Conservation (phyloP, 1,284 basidiomycete species). For the Ustilago crameri region DNA sequence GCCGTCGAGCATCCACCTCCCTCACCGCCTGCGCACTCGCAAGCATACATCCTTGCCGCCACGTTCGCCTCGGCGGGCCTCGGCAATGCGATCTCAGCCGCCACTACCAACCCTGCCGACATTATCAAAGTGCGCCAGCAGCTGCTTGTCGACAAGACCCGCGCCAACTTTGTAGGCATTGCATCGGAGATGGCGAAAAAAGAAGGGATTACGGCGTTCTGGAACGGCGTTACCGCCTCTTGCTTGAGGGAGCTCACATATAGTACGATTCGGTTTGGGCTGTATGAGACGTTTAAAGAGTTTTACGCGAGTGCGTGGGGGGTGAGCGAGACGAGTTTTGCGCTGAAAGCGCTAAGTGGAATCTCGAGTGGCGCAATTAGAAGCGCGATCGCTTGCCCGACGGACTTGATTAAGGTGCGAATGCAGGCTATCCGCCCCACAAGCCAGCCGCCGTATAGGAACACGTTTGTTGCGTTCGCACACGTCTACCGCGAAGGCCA, state of each 20-base stretch:
- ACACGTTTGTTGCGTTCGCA: constrained; percentile 49
- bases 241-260: constrained; percentile 56
- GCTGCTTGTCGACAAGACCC: constrained; percentile 36
- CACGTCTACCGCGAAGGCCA: constrained; percentile 43
- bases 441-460: constrained; percentile 47
- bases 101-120: constrained; percentile 57
- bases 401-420: constrained; percentile 56
- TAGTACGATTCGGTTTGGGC: constrained; percentile 54
- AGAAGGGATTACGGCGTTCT: constrained; percentile 45
- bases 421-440: constrained; percentile 55
- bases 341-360: constrained; percentile 53
- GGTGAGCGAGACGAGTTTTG: constrained; percentile 41
- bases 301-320: constrained; percentile 32
- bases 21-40: constrained; percentile 11
- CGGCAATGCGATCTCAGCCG: constrained; percentile 52
- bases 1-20: constrained; percentile 28
- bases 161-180: constrained; percentile 43
- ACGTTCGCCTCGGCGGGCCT: constrained; percentile 55
- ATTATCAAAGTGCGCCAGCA: constrained; percentile 61
- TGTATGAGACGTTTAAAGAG: constrained; percentile 57
- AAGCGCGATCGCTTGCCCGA: constrained; percentile 51
- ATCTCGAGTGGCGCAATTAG: constrained; percentile 56
- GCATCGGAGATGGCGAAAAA: constrained; percentile 32
- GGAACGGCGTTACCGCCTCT: constrained; percentile 56
- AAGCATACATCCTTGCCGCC: constrained; percentile 29